phyloP scores from a whole-genome alignment of 768 basidiomycete genomes.

The Dioszegia hungarica region DNA sequence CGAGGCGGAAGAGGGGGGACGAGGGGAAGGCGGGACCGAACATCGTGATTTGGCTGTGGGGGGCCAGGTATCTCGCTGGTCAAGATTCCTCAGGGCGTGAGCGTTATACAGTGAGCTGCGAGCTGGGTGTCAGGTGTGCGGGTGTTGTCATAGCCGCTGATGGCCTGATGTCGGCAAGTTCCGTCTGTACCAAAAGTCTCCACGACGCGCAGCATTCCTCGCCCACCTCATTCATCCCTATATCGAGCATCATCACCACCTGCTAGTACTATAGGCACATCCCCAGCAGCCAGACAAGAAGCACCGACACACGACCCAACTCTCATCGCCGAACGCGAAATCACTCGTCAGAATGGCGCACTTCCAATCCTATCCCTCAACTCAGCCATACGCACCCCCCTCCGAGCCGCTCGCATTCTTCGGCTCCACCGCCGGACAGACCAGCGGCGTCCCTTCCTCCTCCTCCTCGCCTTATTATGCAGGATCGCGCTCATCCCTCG shows the following conservation, averaged over 20 bases:
- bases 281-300: too few species aligned
- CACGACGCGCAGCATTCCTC: too few species aligned
- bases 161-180: too few species aligned
- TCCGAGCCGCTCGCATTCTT: conserved; percentile 47
- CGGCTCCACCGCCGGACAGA: conserved; percentile 18
- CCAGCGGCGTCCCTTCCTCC: conserved; percentile 4
- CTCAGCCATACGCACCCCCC: conserved; percentile 7
- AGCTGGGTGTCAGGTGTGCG: too few species aligned
- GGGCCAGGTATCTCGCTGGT: too few species aligned
- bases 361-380: conserved; percentile 4
- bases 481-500: conserved; percentile 27
- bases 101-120: too few species aligned
- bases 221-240: too few species aligned
- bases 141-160: too few species aligned
- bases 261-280: too few species aligned
- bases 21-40: not conserved
- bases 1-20: conserved; percentile 16
- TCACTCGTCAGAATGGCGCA: not conserved
- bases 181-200: too few species aligned
- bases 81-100: too few species aligned
- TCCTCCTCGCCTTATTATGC: conserved; percentile 31
- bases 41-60: conserved; percentile 1
- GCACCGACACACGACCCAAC: not conserved
- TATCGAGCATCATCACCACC: too few species aligned
- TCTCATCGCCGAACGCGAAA: not conserved